Base-by-base conservation (phyloP, 1,284 basidiomycete genomes). In the Coniferiporia weirii region DNA sequence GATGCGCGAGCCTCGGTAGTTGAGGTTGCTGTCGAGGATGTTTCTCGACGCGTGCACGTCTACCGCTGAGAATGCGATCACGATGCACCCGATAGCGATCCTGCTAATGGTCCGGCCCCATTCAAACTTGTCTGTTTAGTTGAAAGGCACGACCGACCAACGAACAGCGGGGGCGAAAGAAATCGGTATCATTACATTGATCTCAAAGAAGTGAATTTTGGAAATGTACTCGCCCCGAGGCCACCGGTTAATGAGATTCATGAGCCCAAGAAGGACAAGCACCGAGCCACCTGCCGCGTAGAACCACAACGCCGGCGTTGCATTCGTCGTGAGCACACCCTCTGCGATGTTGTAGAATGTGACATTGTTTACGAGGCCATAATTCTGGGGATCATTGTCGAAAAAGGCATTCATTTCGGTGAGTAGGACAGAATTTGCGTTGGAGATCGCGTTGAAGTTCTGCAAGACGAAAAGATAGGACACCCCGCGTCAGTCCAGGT, bases 301-400 rank as follows among this genome's bases (percentile, higher is more conserved):
- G n/a, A 61, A 61, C 60, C 60, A 61, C 19, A 58, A 36, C 6
- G 60, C 60, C 20, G 60, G 60, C 13, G 56, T 58, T 38, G 60
- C 60, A 45, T 55, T 57, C 27, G 56, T 32, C 15, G 53, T 58
- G 13, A 61, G 47, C 9, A 61, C 47, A 17, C 45, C 40, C 20
- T 55, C 44, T 12, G 51, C 56, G 17, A 61, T 58, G 10, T 44
- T 44, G 35, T 44, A 38, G 47, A 49, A 61, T n/a, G 51, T 45
- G n/a, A 8, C 34, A 20, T 45, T 43, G 32, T 59, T 60, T 15
- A 62, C 53, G 22, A 52, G 10, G 5, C 27, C 45, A 17, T 27
- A 22, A 20, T 55, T 44, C 4, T 32, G 34, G 7, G 61, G 48
- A 47, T 56, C 40, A n/a, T 51, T 56, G 34, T 59, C 47, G 7